A percentile compares a stretch with the other conserved stretches of the same genome.
phyloP scores from a whole-genome alignment of 1,284 basidiomycete species.

The Thecaphora frezii region DNA sequence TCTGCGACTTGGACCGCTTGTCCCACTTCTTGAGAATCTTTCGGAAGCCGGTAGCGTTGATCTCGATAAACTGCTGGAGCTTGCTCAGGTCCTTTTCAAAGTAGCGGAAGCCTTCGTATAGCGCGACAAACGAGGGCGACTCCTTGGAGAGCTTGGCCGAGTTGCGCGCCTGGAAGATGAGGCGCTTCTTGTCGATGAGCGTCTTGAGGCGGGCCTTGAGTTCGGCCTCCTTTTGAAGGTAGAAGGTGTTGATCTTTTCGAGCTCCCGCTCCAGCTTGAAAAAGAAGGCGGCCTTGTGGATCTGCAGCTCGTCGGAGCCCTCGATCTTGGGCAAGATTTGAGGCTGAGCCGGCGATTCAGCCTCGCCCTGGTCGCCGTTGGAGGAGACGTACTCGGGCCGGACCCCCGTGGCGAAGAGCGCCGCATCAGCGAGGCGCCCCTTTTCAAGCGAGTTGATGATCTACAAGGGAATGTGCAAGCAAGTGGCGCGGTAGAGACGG shows the following conservation, averaged over 20 bases:
- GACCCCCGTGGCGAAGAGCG: constrained; percentile 78
- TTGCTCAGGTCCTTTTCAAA: constrained; percentile 95
- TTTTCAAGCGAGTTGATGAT: constrained; percentile 97
- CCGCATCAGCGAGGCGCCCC: constrained; percentile 84
- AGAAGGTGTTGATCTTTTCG: constrained; percentile 99
- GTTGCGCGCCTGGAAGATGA: constrained; percentile 35
- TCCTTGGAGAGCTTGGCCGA: constrained; percentile 47
- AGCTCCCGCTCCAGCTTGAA: constrained; percentile 97
- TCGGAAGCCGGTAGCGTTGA: constrained; percentile 94
- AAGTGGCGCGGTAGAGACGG: neutral
- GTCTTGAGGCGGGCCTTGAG: constrained; percentile 85
- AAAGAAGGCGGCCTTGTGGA: constrained; percentile 97
- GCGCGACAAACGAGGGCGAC: constrained; percentile 62
- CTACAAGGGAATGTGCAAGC: constrained; percentile 23
- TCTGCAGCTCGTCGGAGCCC: constrained; percentile 60
- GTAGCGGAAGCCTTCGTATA: constrained; percentile 92
- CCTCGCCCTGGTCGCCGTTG: constrained; percentile 10
- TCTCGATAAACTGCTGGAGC: constrained; percentile 94
- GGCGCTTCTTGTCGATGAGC: constrained; percentile 88
- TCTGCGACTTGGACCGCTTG: constrained; percentile 89
- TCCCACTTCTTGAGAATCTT: constrained; percentile 99
- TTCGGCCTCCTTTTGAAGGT: constrained; percentile 95
- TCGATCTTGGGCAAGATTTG: constrained; percentile 44
- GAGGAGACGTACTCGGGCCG: constrained; percentile 64
- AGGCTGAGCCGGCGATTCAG: constrained; percentile 18